phyloP scores from a whole-genome alignment of 768 basidiomycete species.

The Podaxis sp. region DNA sequence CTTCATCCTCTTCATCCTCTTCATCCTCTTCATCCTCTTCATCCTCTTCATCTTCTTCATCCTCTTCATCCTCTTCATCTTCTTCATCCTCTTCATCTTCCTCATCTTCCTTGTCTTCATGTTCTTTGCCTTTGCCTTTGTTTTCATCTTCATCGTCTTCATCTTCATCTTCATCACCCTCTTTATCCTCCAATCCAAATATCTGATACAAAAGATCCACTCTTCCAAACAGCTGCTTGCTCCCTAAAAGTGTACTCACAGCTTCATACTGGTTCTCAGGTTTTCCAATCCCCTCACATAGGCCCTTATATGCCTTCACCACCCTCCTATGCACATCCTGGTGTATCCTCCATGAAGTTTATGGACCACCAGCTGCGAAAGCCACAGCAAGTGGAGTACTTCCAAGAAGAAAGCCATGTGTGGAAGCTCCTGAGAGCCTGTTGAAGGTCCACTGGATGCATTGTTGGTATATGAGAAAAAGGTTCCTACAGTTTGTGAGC shows the following conservation, averaged over 20 bases:
- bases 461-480: conserved; percentile 70
- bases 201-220: conserved; percentile 74
- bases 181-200: conserved; percentile 65
- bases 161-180: conserved; percentile 8
- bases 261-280: conserved; percentile 88
- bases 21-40: not conserved
- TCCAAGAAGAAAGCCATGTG: conserved; percentile 79
- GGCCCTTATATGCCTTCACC: conserved; percentile 58
- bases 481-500: conserved; percentile 44
- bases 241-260: conserved; percentile 79
- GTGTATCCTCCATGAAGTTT: conserved; percentile 70
- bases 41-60: not conserved
- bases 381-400: conserved; percentile 77
- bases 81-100: not conserved
- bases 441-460: conserved; percentile 64
- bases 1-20: not conserved
- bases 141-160: conserved; percentile 1
- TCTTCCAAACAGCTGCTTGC: conserved; percentile 83
- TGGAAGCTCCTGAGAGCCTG: conserved; percentile 71
- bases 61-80: not conserved
- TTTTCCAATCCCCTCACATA: conserved; percentile 78
- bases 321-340: conserved; percentile 70
- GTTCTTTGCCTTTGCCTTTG: too few relatives aligned
- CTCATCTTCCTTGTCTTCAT: conserved; percentile 11
- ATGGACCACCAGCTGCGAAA: conserved; percentile 71